Conservation (phyloP, 2,329 filamentous ascomycete species). For the Diaporthe sp. region DNA sequence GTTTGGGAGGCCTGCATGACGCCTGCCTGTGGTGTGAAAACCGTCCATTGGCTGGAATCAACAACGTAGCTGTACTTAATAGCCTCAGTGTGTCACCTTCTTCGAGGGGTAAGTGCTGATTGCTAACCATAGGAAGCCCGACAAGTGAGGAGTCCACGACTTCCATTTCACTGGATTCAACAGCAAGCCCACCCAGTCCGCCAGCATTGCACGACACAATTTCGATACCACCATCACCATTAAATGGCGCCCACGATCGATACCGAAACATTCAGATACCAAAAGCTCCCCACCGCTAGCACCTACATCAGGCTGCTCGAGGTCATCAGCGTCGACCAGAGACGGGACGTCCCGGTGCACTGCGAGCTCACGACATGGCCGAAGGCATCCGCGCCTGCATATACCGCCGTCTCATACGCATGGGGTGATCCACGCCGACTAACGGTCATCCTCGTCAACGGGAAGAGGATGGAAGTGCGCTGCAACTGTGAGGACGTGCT, state of each 20-base stretch:
- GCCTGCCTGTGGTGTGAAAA: background rate
- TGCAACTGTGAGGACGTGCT: slow-evolving; percentile 20
- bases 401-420: slow-evolving; percentile 17
- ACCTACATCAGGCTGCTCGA: slow-evolving; percentile 8
- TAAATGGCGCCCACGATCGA: background rate
- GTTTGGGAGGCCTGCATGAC: background rate
- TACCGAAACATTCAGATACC: background rate
- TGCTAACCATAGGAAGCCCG: background rate
- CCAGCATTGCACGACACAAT: background rate
- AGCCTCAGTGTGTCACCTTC: background rate
- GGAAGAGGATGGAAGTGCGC: background rate
- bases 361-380: background rate
- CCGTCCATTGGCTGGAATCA: background rate
- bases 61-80: background rate
- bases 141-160: background rate
- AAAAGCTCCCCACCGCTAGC: background rate
- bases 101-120: too few relatives aligned
- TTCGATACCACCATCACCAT: too few relatives aligned
- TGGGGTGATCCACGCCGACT: background rate
- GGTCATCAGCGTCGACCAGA: background rate
- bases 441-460: background rate
- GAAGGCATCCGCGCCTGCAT: background rate
- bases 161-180: background rate
- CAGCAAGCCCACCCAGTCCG: background rate
- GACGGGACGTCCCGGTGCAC: background rate